phyloP scores from a whole-genome alignment of 129 eudicot genomes.

The Escallonia herrerae region DNA sequence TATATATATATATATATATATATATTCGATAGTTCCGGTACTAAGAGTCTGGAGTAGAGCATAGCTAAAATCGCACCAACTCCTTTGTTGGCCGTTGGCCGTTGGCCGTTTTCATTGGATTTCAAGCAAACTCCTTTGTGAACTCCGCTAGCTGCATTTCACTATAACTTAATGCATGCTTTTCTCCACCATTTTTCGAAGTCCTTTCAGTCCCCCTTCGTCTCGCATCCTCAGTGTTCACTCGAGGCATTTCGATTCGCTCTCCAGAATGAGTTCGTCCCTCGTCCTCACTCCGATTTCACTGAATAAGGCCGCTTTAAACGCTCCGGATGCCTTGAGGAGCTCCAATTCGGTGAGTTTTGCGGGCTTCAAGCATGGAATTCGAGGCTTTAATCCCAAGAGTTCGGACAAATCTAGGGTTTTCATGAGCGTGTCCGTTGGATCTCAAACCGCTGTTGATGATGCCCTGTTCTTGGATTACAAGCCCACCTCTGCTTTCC shows the following conservation, averaged over 20 bases:
- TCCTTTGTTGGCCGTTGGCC: constrained; percentile 6
- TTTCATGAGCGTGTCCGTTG: constrained; percentile 64
- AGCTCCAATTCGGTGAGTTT: constrained; percentile 21
- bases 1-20: no score
- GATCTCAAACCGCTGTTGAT: constrained; percentile 52
- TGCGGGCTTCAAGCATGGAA: constrained; percentile 36
- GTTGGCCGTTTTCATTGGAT: constrained; percentile 15
- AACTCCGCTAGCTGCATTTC: constrained; percentile 37
- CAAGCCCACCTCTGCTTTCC: constrained; percentile 68
- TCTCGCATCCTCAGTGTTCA: constrained; percentile 22
- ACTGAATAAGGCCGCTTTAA: constrained; percentile 22
- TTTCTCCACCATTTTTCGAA: constrained; percentile 19
- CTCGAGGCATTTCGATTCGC: neutral
- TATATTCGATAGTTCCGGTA: no score
- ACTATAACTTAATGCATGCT: constrained; percentile 33
- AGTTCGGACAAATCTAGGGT: constrained; percentile 62
- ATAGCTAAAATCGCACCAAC: no score
- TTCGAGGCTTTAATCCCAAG: constrained; percentile 21
- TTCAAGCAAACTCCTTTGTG: constrained; percentile 26
- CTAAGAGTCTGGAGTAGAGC: no score
- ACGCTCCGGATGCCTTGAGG: constrained; percentile 20
- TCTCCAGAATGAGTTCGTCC: constrained; percentile 49
- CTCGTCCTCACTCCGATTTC: constrained; percentile 52
- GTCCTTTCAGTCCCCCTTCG: constrained; percentile 17
- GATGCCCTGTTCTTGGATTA: constrained; percentile 69